Base-by-base conservation (phyloP, 257 asterid species). In the Plantago ovata region DNA sequence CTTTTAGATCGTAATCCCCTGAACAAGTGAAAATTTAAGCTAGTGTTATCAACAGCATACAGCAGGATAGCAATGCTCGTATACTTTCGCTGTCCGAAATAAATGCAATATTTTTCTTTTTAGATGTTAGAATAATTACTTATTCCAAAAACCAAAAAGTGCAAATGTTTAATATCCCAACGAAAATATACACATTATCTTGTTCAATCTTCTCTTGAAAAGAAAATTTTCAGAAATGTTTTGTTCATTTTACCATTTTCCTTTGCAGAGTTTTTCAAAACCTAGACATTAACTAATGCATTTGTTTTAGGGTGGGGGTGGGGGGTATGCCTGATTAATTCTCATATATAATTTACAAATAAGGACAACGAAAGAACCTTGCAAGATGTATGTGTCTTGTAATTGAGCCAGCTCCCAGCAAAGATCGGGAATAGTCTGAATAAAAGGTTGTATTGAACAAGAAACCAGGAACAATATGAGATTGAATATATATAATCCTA, bases 1-100 rank as follows among this genome's bases (percentile, higher is more conserved):
- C 98, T 77, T 92, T 92, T 56, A 92, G 84, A 86, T 92, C 98
- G 45, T 92, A 92, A 63, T 92, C 98, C 75, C 96, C 98, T 92
- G 63, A 43, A 75, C 38, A 69, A 4, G 60, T 19, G 22, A 65
- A 46, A 14, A 50, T 48, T 52, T 10, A 55, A 61, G 36, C 45
- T 52, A 16, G 50, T 52, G 54, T 32, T 42, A 63, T 61, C 52
- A 55, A 55, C 52, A 65, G 57, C 41, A 58, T 47, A 61, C 55
- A 46, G 10, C 11, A 38, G 47, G 42, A 22, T 63, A 49, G 51
- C 36, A 28, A 28, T 28, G 7, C 2, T 28, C n/a, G n/a, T n/a
- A n/a, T n/a, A n/a, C n/a, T n/a, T n/a, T n/a, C n/a, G n/a, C n/a
- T n/a, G n/a, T n/a, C n/a, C n/a, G n/a, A n/a, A n/a, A n/a, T n/a